Base-by-base conservation (phyloP, 208 protist species). In the Novymonas esmeraldas region DNA sequence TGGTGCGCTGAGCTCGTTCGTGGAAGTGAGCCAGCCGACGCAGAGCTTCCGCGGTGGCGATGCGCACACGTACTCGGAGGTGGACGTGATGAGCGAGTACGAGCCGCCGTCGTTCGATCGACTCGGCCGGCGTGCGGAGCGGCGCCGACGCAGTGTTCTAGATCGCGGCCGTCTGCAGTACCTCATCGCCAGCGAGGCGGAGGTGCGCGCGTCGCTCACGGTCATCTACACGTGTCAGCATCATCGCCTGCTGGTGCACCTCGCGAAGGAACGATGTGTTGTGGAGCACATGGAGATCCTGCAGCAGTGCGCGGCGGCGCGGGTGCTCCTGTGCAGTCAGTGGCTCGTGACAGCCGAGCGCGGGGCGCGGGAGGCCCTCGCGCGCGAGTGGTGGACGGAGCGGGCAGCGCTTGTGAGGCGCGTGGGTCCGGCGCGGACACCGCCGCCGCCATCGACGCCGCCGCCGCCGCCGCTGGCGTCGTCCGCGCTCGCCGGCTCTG, bases 11-110 rank as follows among this genome's bases (percentile, higher is more conserved):
- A 58, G 55, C 9, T 84, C 79, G 1, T 73, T 76, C 38, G 84
- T 89, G 11, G 84, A 90, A 38, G 78, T 92, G 36, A 92, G 89
- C 60, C 69, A 86, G 61, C 79, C 85, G 5, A 92, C 85, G 31
- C 80, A 81, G 41, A 82, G 72, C 55, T 28, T 76, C 22, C n/a
- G n/a, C n/a, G 52, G 51, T 26, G 29, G 64, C 13, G 62, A 85
- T 63, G 14, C 52, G 16, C 73, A 76, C 44, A 79, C 69, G 11
- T 26, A 76, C 22, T 90, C 87, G 3, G 81, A 81, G 36, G 24
- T 79, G 2, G 82, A 89, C 50, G 45, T 56, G 22, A 73, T 54
- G 28, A 93, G 82, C 41, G 87, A 90, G 11, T 58, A 48, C 26
- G 87, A 84, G 14, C 66, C 79, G 49, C 64, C 74, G 31, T 64